Evolutionary conservation across 2,329 filamentous ascomycete genomes (phyloP), one percentile per base, ranked within the genome.

Genomic region (Penicillium sp.): DNA sequence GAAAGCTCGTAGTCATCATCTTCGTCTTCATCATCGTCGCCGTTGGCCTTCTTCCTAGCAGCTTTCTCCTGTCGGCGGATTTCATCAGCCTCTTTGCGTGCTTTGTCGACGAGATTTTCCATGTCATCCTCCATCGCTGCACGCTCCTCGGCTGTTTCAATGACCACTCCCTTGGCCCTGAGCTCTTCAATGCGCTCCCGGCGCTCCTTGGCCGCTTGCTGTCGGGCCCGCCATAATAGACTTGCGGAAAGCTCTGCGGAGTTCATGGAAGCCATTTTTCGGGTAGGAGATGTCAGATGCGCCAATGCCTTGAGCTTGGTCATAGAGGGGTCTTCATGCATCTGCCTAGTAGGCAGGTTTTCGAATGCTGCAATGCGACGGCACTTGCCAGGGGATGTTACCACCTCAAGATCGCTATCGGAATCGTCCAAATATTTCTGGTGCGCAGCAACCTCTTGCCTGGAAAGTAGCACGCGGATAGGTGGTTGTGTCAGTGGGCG

Each of bases 91-190:
- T 97, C 91, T 60, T 86, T 82, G 57, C 92, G 83, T 21, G 93
- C 93, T 67, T 88, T 92, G 48, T 93, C 89, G 27, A 97, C 85
- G 59, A 97, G 83, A 68, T 97, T 89, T 66, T 97, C 94, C 13
- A 96, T 86, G 58, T 93, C 86, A 57, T 89, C 86, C 73, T 91
- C 86, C 71, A 96, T 89, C 35, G 86, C 85, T 69, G 93, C 89
- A 21, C 90, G 86, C 73, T 99, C 93, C 74, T 97, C 93, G 2
- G 88, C 86, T 0, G 90, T 96, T 72, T 93, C 89, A 19, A 97
- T 81, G 25, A 89, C 79, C 27, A 97, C 83, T 8, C 94, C 94
- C 74, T 89, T 91, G 12, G 89, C 87, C 68, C 85, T 86, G 41
- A 99, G 82, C 65, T 87, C 83, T 55, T 91, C 86, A 21, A 97